phyloP scores from a whole-genome alignment of 2,329 filamentous ascomycete species.

The Sarocladium kiliense region DNA sequence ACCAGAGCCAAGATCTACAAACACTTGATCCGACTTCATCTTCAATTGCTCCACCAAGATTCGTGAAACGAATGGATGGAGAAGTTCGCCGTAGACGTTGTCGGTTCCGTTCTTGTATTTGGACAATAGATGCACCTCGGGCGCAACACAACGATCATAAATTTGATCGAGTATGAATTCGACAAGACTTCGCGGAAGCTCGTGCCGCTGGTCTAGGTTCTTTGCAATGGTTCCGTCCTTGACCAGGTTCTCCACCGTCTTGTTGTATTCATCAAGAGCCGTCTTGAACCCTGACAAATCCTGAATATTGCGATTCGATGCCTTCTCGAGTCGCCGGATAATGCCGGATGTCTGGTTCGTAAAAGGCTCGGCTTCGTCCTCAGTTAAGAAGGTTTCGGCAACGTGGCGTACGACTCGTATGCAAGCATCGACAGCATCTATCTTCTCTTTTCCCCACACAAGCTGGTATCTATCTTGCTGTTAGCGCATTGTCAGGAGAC shows the following conservation, averaged over 20 bases:
- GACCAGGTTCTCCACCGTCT: constrained; percentile 58
- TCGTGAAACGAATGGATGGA: constrained; percentile 76
- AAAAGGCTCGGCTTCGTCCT: constrained; percentile 61
- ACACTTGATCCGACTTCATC: constrained; percentile 78
- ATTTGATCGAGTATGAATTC: constrained; percentile 81
- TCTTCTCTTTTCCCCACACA: constrained; percentile 72
- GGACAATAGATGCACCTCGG: constrained; percentile 74
- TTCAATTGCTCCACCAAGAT: constrained; percentile 72
- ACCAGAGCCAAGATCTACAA: constrained; percentile 91
- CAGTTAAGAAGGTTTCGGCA: constrained; percentile 71
- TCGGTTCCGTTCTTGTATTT: constrained; percentile 88
- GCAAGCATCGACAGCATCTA: constrained; percentile 72
- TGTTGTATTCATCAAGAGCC: constrained; percentile 74
- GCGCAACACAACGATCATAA: constrained; percentile 89
- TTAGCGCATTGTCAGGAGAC: constrained; percentile 13
- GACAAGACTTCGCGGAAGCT: constrained; percentile 66
- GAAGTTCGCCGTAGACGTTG: constrained; percentile 90
- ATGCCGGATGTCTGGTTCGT: constrained; percentile 69
- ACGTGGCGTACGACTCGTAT: constrained; percentile 64
- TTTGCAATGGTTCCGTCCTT: constrained; percentile 66
- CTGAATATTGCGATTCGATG: constrained; percentile 61
- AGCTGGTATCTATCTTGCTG: constrained; percentile 47
- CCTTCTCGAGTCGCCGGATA: constrained; percentile 70
- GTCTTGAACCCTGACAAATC: constrained; percentile 63
- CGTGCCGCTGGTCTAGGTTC: constrained; percentile 64